These are phyloP conservation scores for Triticum turgidum DNA, from an alignment of 176 grass and related monocot genomes.

Conservation along the genomic window DNA sequence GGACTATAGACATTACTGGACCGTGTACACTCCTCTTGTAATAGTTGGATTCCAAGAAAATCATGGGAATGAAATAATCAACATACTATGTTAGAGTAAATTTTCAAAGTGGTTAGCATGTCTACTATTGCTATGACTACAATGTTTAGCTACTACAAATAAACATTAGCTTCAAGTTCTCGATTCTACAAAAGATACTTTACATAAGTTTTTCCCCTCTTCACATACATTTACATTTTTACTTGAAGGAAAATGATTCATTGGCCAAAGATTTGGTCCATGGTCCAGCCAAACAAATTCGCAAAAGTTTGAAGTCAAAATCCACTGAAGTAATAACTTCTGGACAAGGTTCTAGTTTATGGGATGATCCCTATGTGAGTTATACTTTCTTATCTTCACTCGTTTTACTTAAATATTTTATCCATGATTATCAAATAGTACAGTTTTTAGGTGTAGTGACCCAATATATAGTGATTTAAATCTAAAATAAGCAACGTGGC, in stretches of 20 bases:
- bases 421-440: too few relatives aligned
- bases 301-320: neutral
- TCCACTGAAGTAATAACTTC: neutral
- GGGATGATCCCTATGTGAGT: neutral
- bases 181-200: neutral
- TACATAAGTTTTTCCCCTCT: neutral
- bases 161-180: neutral
- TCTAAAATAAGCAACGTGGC: too few relatives aligned
- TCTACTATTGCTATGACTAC: neutral
- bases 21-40: neutral
- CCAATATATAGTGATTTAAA: too few relatives aligned
- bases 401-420: too few relatives aligned
- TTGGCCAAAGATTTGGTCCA: neutral
- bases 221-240: neutral
- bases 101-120: neutral
- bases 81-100: neutral
- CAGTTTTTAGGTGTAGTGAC: too few relatives aligned
- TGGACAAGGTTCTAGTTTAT: neutral
- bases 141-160: neutral
- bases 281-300: neutral
- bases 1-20: neutral
- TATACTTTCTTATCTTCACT: too few relatives aligned
- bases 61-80: neutral
- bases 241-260: neutral
- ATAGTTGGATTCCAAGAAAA: neutral